phyloP scores from a whole-genome alignment of 106 monocot genomes.

The Acanthochlamys bracteata region DNA sequence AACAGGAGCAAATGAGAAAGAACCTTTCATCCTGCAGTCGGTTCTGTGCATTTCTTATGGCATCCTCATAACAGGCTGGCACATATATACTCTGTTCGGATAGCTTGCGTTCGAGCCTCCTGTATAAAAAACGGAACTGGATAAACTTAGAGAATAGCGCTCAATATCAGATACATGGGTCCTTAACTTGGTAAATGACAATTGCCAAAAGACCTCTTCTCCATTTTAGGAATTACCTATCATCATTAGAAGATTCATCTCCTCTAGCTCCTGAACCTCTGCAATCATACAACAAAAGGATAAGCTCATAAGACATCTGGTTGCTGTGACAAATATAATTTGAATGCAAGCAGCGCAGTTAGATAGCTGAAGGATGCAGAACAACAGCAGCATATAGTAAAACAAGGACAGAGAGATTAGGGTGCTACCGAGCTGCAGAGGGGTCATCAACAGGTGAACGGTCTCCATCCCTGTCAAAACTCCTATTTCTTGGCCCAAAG shows the following conservation, averaged over 20 bases:
- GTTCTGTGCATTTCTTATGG: slow-evolving; percentile 21
- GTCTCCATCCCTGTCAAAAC: slow-evolving; percentile 37
- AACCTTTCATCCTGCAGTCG: slow-evolving; percentile 49
- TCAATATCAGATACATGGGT: too few species aligned
- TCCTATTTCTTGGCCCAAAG: slow-evolving; percentile 51
- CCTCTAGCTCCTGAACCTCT: slow-evolving; percentile 54
- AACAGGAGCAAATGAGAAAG: neutral
- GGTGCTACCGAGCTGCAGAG: slow-evolving; percentile 53
- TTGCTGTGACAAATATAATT: neutral
- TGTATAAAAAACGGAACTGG: slow-evolving; percentile 3
- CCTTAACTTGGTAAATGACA: too few species aligned
- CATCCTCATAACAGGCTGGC: slow-evolving; percentile 81
- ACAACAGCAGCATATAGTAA: neutral
- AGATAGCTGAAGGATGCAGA: neutral
- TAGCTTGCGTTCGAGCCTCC: slow-evolving; percentile 35
- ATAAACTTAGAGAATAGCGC: too few species aligned
- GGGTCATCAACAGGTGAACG: slow-evolving; percentile 63
- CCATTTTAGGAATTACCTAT: slow-evolving; percentile 26
- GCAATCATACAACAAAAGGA: slow-evolving; percentile 10
- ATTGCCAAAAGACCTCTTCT: neutral
- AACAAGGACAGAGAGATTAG: neutral
- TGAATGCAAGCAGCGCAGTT: neutral
- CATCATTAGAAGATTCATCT: slow-evolving; percentile 48
- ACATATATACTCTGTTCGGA: slow-evolving; percentile 55
- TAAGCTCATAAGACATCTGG: neutral